Percentiles rank a stretch among this genome's conserved stretches.
These are phyloP conservation scores for Chlorella sp. DNA, from an alignment of 139 green algal species.

Conservation along the genomic window DNA sequence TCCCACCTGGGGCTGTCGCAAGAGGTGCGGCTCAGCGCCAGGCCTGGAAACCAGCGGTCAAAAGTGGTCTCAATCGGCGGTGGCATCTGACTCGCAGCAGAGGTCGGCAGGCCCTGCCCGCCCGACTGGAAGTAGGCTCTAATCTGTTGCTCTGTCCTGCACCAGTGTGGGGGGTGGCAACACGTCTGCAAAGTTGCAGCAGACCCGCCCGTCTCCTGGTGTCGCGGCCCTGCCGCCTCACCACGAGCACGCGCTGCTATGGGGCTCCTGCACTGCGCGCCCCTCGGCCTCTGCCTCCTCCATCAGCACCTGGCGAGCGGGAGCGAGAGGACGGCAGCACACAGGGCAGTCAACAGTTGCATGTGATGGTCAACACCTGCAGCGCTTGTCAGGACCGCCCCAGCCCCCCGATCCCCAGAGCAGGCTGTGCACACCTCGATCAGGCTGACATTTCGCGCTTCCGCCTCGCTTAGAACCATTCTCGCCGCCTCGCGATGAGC, in stretches of 20 bases:
- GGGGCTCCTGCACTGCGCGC: background rate
- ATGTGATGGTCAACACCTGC: background rate
- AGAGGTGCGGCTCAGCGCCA: conserved; percentile 41
- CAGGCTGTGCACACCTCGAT: conserved; percentile 35
- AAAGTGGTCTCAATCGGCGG: conserved; percentile 21
- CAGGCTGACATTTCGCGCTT: conserved; percentile 29
- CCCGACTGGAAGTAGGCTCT: conserved; percentile 24
- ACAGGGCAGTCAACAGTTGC: background rate
- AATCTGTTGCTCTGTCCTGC: conserved; percentile 48
- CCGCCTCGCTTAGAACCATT: conserved; percentile 17
- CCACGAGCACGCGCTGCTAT: conserved; percentile 9
- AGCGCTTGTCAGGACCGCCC: background rate
- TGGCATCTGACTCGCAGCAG: background rate
- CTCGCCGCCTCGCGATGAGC: background rate
- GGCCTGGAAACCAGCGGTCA: conserved; percentile 59
- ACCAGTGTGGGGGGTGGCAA: background rate
- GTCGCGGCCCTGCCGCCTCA: background rate
- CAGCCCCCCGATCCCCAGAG: background rate
- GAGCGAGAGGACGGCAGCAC: too few species aligned
- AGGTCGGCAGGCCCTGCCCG: background rate
- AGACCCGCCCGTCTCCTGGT: background rate
- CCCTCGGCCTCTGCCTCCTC: conserved; percentile 41
- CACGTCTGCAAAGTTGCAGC: background rate
- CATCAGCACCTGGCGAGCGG: conserved; percentile 26
- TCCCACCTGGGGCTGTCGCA: conserved; percentile 31